Evolutionary conservation across 73 alveolate species (phyloP).

Genomic region (Paramecium primaurelia): DNA sequence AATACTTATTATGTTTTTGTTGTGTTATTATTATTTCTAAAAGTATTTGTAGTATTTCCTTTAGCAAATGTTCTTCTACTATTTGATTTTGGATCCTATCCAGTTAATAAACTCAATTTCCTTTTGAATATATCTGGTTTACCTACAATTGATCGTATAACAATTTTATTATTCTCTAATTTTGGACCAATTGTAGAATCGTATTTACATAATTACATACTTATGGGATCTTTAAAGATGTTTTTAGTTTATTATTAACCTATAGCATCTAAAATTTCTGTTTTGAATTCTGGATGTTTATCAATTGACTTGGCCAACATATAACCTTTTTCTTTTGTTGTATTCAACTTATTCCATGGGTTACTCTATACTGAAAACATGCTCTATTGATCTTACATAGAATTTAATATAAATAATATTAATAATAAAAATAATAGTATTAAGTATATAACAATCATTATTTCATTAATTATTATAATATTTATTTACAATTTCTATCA

Average conservation of each 20-base stretch:
- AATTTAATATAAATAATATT: too few relatives aligned
- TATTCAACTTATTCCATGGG: neutral
- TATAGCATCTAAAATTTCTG: neutral
- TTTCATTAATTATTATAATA: neutral
- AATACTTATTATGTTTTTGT: neutral
- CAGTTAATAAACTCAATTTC: neutral
- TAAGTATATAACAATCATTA: neutral
- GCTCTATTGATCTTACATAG: neutral
- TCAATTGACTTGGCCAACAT: neutral
- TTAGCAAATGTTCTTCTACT: neutral
- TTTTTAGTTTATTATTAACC: neutral
- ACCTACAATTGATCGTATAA: conserved; percentile 3
- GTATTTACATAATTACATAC: neutral
- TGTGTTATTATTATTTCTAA: neutral
- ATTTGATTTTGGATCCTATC: neutral
- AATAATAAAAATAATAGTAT: too few relatives aligned
- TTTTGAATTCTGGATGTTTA: neutral
- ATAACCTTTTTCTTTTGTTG: neutral
- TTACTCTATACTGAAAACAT: neutral
- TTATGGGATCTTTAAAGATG: neutral
- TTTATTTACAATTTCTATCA: neutral
- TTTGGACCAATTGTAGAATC: conserved; percentile 26
- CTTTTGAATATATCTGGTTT: conserved; percentile 7
- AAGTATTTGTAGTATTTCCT: neutral
- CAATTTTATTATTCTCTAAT: neutral